Percentiles rank a stretch among this genome's conserved stretches.
phyloP scores from a whole-genome alignment of 2,329 filamentous ascomycete species.

The Penicillium sp. region DNA sequence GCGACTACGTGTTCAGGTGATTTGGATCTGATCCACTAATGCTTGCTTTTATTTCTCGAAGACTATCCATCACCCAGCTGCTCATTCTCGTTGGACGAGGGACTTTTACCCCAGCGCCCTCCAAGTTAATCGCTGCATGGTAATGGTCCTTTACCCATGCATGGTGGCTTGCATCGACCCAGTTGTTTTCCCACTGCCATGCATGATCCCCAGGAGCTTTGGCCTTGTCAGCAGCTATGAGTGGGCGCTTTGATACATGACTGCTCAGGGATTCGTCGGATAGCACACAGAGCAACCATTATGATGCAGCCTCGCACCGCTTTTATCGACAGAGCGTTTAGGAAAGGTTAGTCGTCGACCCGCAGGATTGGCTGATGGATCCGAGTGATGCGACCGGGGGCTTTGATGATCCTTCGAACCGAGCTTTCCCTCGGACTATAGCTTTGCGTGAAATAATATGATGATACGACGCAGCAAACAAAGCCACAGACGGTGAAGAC shows the following conservation, averaged over 20 bases:
- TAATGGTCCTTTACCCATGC: conserved; percentile 10
- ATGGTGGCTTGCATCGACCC: conserved; percentile 19
- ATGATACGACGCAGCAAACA: neutral
- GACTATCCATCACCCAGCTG: neutral
- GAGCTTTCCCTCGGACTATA: neutral
- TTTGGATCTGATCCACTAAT: conserved; percentile 12
- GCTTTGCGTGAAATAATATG: neutral
- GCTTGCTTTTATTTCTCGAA: neutral
- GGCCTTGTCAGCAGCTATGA: conserved; percentile 4
- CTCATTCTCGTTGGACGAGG: neutral
- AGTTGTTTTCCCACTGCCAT: conserved; percentile 11
- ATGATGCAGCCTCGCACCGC: conserved; percentile 11
- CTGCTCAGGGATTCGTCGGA: conserved; percentile 8
- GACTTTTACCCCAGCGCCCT: neutral
- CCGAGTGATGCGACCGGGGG: conserved; percentile 9
- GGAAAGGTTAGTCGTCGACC: neutral
- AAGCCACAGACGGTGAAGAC: neutral
- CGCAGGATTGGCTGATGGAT: conserved; percentile 11
- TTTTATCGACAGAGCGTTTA: conserved; percentile 8
- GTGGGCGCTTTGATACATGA: conserved; percentile 19
- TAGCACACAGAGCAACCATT: conserved; percentile 4
- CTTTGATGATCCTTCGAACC: conserved; percentile 7
- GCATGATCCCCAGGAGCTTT: conserved; percentile 18
- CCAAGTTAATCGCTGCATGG: conserved; percentile 3
- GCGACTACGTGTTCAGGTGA: conserved; percentile 7